Conservation (phyloP, 2,329 filamentous ascomycete species). For the Beauveria medogensis region DNA sequence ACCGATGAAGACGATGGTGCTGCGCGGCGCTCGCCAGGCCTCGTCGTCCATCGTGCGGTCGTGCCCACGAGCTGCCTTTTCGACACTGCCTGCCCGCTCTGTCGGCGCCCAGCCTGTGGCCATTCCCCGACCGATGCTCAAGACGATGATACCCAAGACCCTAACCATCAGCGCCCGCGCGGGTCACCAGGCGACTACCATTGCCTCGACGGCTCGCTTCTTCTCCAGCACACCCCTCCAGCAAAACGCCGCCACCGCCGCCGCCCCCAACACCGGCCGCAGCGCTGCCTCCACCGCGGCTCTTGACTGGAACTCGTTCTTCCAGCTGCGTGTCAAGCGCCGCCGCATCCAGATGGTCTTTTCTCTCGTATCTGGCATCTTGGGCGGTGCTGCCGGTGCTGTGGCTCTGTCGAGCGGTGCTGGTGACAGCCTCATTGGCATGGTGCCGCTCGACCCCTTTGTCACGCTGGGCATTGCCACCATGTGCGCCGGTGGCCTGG, state of each 20-base stretch:
- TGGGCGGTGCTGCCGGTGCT: constrained; percentile 54
- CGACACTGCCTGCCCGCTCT: background rate
- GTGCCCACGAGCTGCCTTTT: constrained; percentile 2
- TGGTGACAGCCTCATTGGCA: constrained; percentile 60
- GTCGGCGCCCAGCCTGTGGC: background rate
- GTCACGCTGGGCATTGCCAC: constrained; percentile 76
- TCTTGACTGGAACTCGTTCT: constrained; percentile 90
- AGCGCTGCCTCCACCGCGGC: constrained; percentile 23
- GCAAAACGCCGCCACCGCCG: constrained; percentile 16
- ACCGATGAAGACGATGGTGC: constrained; percentile 8
- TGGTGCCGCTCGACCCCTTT: constrained; percentile 80
- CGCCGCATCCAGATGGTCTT: constrained; percentile 76
- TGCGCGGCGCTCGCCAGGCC: constrained; percentile 4
- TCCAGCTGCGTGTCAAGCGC: constrained; percentile 78
- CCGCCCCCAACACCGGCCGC: constrained; percentile 20
- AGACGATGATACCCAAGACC: constrained; percentile 5
- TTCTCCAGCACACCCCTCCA: constrained; percentile 15
- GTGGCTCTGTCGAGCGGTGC: constrained; percentile 61
- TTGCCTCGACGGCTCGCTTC: constrained; percentile 14
- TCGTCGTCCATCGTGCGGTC: background rate
- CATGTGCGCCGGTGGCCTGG: constrained; percentile 65
- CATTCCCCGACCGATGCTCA: background rate
- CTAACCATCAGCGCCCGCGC: constrained; percentile 12
- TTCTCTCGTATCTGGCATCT: constrained; percentile 57
- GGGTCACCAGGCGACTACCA: background rate